Evolutionary conservation across 2,329 filamentous ascomycete genomes (phyloP).

Genomic region (Colletotrichum lupini): DNA sequence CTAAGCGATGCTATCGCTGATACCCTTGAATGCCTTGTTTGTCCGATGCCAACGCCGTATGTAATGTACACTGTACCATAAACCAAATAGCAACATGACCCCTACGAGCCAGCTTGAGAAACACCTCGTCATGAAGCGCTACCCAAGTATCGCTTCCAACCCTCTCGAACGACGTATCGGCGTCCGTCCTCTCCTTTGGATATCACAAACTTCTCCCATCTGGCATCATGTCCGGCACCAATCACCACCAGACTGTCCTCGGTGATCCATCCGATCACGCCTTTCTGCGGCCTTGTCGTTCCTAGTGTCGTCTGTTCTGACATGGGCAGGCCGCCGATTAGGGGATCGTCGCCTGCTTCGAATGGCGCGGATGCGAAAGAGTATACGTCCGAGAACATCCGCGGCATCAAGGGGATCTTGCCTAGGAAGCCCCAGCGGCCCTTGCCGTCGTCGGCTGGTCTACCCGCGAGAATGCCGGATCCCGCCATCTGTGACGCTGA

Average conservation of each 20-base stretch:
- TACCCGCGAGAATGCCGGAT: slow-evolving; percentile 38
- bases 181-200: slow-evolving; percentile 76
- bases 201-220: slow-evolving; percentile 89
- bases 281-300: slow-evolving; percentile 76
- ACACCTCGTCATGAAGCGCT: slow-evolving; percentile 43
- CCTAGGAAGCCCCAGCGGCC: slow-evolving; percentile 89
- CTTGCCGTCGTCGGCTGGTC: slow-evolving; percentile 59
- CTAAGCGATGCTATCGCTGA: slow-evolving; percentile 19
- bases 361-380: slow-evolving; percentile 86
- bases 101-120: neutral
- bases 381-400: slow-evolving; percentile 89
- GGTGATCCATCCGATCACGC: slow-evolving; percentile 84
- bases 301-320: slow-evolving; percentile 59
- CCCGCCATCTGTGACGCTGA: slow-evolving; percentile 38
- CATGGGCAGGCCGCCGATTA: slow-evolving; percentile 55
- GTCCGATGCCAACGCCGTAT: neutral
- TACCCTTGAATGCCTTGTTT: slow-evolving; percentile 16
- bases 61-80: slow-evolving; percentile 12
- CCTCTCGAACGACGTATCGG: slow-evolving; percentile 74
- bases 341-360: slow-evolving; percentile 81
- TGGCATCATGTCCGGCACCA: slow-evolving; percentile 81
- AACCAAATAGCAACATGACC: neutral
- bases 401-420: slow-evolving; percentile 85
- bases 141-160: slow-evolving; percentile 83
- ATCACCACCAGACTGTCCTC: slow-evolving; percentile 81